phyloP scores from a whole-genome alignment of 345 rosid genomes.

The Boechera retrofracta region DNA sequence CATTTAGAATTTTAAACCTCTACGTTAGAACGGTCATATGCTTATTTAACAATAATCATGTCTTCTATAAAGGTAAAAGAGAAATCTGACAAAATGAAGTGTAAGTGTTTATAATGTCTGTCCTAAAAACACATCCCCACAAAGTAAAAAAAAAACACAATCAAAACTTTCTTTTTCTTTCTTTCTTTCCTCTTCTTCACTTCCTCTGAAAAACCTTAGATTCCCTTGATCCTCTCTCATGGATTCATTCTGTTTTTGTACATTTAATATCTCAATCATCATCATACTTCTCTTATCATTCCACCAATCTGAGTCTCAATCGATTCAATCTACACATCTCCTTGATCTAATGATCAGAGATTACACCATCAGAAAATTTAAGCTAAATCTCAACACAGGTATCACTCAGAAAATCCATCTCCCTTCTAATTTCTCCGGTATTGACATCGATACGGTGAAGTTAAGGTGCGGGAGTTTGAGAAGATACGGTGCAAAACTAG shows the following conservation, averaged over 20 bases:
- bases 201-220: slow-evolving; percentile 25
- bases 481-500: slow-evolving; percentile 42
- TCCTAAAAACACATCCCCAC: slow-evolving; percentile 31
- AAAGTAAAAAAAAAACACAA: slow-evolving; percentile 21
- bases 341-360: slow-evolving; percentile 82
- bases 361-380: slow-evolving; percentile 66
- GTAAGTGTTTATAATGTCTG: slow-evolving; percentile 42
- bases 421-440: slow-evolving; percentile 82
- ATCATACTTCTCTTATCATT: slow-evolving; percentile 38
- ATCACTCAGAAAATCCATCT: slow-evolving; percentile 54
- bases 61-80: slow-evolving; percentile 34
- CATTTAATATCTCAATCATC: slow-evolving; percentile 4
- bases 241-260: slow-evolving; percentile 35
- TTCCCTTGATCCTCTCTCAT: slow-evolving; percentile 36
- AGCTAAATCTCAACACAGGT: slow-evolving; percentile 62
- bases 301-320: slow-evolving; percentile 51
- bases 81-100: slow-evolving; percentile 24
- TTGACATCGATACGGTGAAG: slow-evolving; percentile 45
- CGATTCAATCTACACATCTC: slow-evolving; percentile 58
- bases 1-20: slow-evolving; percentile 9
- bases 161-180: slow-evolving; percentile 5
- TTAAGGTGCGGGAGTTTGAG: slow-evolving; percentile 48
- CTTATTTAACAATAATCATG: slow-evolving; percentile 17
- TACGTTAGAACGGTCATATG: slow-evolving; percentile 40
- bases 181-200: slow-evolving; percentile 35